Conservation (phyloP, 371 early-diverging fungal species). For the Apophysomyces trapeziformis region DNA sequence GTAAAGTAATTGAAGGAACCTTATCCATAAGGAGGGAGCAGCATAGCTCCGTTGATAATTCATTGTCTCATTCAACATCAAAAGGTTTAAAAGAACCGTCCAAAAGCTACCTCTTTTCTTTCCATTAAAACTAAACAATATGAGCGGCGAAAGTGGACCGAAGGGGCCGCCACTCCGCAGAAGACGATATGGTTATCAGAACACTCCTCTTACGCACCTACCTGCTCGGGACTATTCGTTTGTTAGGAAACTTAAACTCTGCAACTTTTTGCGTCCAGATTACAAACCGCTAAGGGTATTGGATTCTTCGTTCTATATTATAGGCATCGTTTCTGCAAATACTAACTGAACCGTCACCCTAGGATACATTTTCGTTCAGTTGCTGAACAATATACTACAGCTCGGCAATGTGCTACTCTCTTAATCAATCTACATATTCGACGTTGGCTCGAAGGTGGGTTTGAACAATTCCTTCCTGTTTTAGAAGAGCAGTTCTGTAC, state of each 20-base stretch:
- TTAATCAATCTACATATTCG: background rate
- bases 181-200: background rate
- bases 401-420: background rate
- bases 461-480: background rate
- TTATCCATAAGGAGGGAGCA: too few species aligned
- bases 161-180: background rate
- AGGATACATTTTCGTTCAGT: background rate
- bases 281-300: background rate
- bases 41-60: too few species aligned
- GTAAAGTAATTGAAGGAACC: too few species aligned
- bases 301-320: background rate
- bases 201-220: background rate
- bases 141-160: too few species aligned
- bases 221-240: background rate
- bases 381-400: background rate
- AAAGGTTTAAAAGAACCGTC: too few species aligned
- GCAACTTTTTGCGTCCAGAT: background rate
- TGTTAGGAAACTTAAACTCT: background rate
- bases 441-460: background rate
- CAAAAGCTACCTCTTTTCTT: too few species aligned
- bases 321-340: background rate
- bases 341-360: background rate
- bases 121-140: too few species aligned
- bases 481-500: background rate
- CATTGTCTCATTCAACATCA: too few species aligned